Percentiles rank a stretch among this genome's conserved stretches.
Conservation (phyloP, 2,329 filamentous ascomycete genomes). For the Capronia epimyces region DNA sequence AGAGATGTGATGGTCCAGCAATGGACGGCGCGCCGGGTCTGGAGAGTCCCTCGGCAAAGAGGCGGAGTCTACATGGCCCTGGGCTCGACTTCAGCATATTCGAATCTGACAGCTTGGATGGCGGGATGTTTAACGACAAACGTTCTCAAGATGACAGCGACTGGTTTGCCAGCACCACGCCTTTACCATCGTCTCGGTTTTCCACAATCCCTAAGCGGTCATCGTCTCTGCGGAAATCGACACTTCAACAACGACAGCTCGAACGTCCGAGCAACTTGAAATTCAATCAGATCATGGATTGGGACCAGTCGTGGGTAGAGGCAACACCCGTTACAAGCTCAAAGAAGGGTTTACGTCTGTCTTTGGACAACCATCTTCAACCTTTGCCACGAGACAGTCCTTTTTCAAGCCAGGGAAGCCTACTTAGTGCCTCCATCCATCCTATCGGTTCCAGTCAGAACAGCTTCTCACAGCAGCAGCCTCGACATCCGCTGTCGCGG, state of each 20-base stretch:
- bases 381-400: conserved; percentile 60
- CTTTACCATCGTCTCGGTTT: conserved; percentile 40
- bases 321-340: conserved; percentile 52
- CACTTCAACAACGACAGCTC: conserved; percentile 74
- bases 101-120: conserved; percentile 43
- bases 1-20: conserved; percentile 74
- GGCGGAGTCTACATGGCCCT: conserved; percentile 78
- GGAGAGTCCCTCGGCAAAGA: conserved; percentile 83
- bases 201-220: conserved; percentile 61
- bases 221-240: conserved; percentile 77
- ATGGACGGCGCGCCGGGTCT: conserved; percentile 79
- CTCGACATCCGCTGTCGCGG: conserved; percentile 74
- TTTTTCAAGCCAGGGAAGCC: conserved; percentile 53
- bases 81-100: conserved; percentile 69
- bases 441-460: conserved; percentile 39
- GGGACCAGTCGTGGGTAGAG: conserved; percentile 42
- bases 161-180: conserved; percentile 31
- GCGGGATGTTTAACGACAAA: conserved; percentile 31
- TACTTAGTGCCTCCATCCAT: conserved; percentile 53
- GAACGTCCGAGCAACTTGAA: conserved; percentile 50
- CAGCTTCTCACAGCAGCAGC: conserved; percentile 34
- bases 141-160: conserved; percentile 30
- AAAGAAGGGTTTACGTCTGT: conserved; percentile 64
- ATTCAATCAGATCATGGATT: conserved; percentile 31
- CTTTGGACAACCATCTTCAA: conserved; percentile 70